Conservation (phyloP, 1,139 yeast genomes). For the Hanseniaspora gamundiae region DNA sequence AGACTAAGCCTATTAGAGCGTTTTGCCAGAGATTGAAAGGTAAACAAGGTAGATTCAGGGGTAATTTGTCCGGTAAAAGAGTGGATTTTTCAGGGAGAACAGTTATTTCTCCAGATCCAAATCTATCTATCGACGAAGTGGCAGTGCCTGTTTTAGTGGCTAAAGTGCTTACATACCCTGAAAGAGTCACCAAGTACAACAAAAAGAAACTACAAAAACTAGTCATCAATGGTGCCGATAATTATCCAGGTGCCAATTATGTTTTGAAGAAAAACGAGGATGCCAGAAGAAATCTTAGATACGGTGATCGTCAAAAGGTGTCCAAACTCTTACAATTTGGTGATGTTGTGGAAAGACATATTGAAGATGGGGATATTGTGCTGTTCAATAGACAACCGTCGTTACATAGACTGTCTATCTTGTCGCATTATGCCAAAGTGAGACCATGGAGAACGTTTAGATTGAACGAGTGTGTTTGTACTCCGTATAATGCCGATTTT, state of each 20-base stretch:
- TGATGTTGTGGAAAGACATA: conserved; percentile 93
- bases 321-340: conserved; percentile 75
- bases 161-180: conserved; percentile 90
- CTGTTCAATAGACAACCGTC: conserved; percentile 97
- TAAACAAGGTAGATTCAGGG: conserved; percentile 97
- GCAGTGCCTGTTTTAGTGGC: conserved; percentile 98
- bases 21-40: conserved; percentile 96
- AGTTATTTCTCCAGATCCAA: conserved; percentile 98
- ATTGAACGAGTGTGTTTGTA: conserved; percentile 96
- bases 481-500: conserved; percentile 98
- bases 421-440: conserved; percentile 90
- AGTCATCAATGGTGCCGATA: conserved; percentile 73
- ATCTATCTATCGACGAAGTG: conserved; percentile 85
- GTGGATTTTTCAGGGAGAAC: conserved; percentile 98
- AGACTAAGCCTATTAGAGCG: conserved; percentile 83
- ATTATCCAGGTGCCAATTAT: conserved; percentile 95
- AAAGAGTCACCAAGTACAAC: conserved; percentile 83
- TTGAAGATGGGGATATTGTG: conserved; percentile 94
- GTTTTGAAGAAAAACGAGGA: conserved; percentile 71
- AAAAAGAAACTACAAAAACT: conserved; percentile 61
- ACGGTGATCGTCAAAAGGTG: conserved; percentile 70
- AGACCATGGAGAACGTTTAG: conserved; percentile 98
- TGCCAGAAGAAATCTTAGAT: conserved; percentile 78
- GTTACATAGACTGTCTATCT: conserved; percentile 82
- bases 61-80: conserved; percentile 94